phyloP scores from a whole-genome alignment of 495 filamentous ascomycete species.

The Xylaria cubensis region DNA sequence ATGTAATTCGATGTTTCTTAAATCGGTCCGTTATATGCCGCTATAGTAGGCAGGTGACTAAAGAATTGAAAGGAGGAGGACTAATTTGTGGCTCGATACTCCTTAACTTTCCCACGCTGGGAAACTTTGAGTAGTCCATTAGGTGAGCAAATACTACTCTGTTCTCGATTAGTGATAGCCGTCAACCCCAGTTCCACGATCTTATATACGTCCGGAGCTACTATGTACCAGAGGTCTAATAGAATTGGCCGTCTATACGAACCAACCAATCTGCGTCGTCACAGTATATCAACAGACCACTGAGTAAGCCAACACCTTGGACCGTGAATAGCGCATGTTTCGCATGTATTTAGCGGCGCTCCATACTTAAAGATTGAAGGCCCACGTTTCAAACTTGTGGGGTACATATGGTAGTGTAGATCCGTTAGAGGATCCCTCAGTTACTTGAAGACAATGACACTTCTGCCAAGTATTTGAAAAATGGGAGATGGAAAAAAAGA shows the following conservation, averaged over 20 bases:
- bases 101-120: neutral
- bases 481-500: neutral
- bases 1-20: neutral
- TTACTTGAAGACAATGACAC: neutral
- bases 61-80: neutral
- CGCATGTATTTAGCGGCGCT: neutral
- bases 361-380: neutral
- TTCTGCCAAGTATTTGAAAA: neutral
- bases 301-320: neutral
- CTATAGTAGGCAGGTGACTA: conserved; percentile 4
- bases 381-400: conserved; percentile 6
- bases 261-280: neutral
- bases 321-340: neutral
- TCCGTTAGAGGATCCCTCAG: neutral
- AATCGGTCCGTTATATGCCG: neutral
- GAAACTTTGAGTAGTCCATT: neutral
- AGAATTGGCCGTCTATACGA: too few relatives aligned
- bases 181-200: neutral
- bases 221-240: too few relatives aligned
- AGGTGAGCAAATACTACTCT: neutral
- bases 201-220: neutral
- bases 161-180: neutral
- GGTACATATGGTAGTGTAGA: neutral
- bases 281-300: neutral
- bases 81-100: neutral